Evolutionary conservation across 768 basidiomycete species (phyloP).

Genomic region (Naganishia vaughanmartiniae): DNA sequence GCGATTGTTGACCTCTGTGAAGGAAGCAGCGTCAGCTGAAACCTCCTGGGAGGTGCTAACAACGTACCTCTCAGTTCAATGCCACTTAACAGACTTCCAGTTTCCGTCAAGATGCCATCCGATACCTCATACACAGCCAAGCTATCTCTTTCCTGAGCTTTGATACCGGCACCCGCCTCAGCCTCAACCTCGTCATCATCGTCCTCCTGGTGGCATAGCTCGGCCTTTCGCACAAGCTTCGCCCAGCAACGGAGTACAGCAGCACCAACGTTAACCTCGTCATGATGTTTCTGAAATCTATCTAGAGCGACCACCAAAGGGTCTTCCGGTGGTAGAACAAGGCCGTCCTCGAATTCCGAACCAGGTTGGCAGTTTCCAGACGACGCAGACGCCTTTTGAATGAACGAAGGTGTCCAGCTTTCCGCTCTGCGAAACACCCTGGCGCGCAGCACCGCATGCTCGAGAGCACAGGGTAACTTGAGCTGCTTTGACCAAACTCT

Average conservation of each 20-base stretch:
- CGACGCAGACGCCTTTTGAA: not conserved
- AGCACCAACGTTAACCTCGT: not conserved
- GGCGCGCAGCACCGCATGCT: constrained; percentile 4
- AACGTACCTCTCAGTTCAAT: constrained; percentile 6
- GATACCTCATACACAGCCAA: constrained; percentile 17
- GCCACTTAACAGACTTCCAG: not conserved
- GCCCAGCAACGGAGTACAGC: constrained; percentile 17
- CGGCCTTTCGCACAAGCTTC: not conserved
- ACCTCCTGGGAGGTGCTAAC: not conserved
- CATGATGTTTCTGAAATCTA: not conserved
- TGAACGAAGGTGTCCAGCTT: not conserved
- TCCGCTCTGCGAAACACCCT: not conserved
- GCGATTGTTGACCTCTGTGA: not conserved
- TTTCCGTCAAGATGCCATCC: constrained; percentile 9
- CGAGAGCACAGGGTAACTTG: constrained; percentile 17
- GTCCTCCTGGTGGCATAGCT: not conserved
- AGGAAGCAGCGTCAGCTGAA: not conserved
- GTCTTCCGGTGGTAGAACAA: constrained; percentile 11
- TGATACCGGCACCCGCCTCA: too few species aligned
- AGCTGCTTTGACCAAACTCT: constrained; percentile 16
- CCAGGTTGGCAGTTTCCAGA: not conserved
- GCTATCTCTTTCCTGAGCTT: not conserved
- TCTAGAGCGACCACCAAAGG: not conserved
- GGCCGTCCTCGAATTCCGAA: not conserved
- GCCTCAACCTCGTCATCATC: not conserved